Base-by-base conservation (phyloP, 106 monocot species). In the Phalaenopsis aphrodite region DNA sequence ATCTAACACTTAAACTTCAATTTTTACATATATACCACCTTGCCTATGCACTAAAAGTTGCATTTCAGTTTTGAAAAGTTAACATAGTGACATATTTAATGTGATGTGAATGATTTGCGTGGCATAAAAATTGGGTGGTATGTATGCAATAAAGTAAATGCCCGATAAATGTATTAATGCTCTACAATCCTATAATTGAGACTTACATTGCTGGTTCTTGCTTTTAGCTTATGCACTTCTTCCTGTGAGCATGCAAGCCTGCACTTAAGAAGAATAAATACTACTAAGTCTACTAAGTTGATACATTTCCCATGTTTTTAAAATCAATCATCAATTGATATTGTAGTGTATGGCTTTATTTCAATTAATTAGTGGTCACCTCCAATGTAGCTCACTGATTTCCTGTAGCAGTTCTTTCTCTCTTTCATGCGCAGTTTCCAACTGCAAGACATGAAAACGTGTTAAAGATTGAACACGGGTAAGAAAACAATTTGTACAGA, bases 361-460 rank as follows among this genome's bases (percentile, higher is more conserved):
- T 52, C 10, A 52, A 12, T 3, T 14, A 52, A 52, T 52, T 52
- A 52, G 52, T 14, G 52, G 0, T 52, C 14, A 93, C 95, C 91
- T 89, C 82, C 71, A 82, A 55, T 91, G 86, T 81, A 95, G 41
- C 3, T 95, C 95, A 10, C 56, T 75, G 61, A 93, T 55, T 76
- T 93, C 87, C 67, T 86, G 87, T 41, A 93, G 55, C 46, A 93
- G 83, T 69, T 93, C 89, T 75, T 93, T 91, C 82, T 93, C 93
- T 73, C 78, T 91, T 49, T 93, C 93, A 41, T 79, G 49, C 41
- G 81, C 73, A 69, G 78, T 68, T 64, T 88, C 86, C 68, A 88
- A 75, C 88, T 88, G 52, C 6, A 12, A 52, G 14, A 23, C 19
- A 65, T 3, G 24, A 65, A 65, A 7, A 65, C 19, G 5, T 1